These are phyloP conservation scores for Tagetes patula DNA, from an alignment of 129 eudicot species.

Conservation along the genomic window DNA sequence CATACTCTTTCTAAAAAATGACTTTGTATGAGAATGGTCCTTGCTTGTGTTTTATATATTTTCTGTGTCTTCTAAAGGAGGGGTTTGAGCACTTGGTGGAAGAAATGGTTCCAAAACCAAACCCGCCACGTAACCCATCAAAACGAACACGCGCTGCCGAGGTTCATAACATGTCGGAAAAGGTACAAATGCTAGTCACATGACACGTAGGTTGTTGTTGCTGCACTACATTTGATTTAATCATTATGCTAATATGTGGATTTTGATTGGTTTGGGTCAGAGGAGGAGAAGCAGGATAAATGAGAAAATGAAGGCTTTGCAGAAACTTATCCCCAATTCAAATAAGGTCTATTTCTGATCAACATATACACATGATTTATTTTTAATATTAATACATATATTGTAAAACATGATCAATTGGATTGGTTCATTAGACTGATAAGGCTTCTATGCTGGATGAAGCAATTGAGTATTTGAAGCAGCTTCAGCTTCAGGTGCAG, in stretches of 20 bases:
- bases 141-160: conserved; percentile 90
- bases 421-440: conserved; percentile 51
- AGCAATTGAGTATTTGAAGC: conserved; percentile 92
- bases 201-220: neutral
- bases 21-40: too few species aligned
- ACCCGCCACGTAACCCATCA: conserved; percentile 47
- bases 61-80: conserved; percentile 34
- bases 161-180: conserved; percentile 92
- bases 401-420: neutral
- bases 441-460: conserved; percentile 97
- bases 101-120: conserved; percentile 45
- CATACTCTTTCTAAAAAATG: too few species aligned
- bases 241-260: neutral
- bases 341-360: conserved; percentile 50
- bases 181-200: conserved; percentile 39
- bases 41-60: too few species aligned
- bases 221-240: neutral
- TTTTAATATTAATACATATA: neutral
- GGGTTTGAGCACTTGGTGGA: conserved; percentile 53
- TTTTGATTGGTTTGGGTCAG: conserved; percentile 34
- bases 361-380: neutral
- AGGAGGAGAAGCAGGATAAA: conserved; percentile 95
- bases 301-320: conserved; percentile 95
- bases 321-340: conserved; percentile 87
- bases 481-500: conserved; percentile 98